Evolutionary conservation across 208 protist species (phyloP).

Genomic region (Vickermania spadyakhi): DNA sequence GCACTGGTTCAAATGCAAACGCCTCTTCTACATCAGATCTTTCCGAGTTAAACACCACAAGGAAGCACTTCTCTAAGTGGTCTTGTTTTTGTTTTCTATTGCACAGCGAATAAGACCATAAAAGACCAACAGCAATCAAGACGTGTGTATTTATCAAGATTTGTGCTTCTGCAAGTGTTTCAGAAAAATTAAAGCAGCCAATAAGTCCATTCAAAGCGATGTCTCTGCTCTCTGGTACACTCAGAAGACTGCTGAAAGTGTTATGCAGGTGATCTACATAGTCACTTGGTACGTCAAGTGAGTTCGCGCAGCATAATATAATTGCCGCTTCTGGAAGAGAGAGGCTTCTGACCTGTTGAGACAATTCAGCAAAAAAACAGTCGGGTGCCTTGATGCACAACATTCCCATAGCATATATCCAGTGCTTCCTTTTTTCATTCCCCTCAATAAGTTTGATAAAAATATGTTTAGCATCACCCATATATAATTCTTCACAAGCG

Average conservation of each 20-base stretch:
- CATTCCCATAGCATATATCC: too few relatives aligned
- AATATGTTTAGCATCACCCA: too few relatives aligned
- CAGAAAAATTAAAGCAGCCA: background rate
- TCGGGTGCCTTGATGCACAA: too few relatives aligned
- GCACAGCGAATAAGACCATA: too few relatives aligned
- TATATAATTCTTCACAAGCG: too few relatives aligned
- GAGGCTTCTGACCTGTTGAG: background rate
- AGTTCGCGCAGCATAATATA: background rate
- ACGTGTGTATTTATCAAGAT: too few relatives aligned
- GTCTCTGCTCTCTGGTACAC: background rate
- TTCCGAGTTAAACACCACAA: background rate
- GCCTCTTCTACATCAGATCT: background rate
- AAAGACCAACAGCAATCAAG: too few relatives aligned
- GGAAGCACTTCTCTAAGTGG: background rate
- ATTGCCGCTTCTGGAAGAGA: background rate
- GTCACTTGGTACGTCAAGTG: background rate
- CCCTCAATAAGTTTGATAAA: too few relatives aligned
- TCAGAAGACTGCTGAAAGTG: background rate
- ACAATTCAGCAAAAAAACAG: background rate
- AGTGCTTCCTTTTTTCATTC: too few relatives aligned
- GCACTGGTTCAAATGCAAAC: too few relatives aligned
- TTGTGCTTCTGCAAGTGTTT: background rate
- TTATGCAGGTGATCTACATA: background rate
- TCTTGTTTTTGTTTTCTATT: background rate
- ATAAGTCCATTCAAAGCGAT: background rate